phyloP scores from a whole-genome alignment of 306 rosid species.

The Glycine soja region DNA sequence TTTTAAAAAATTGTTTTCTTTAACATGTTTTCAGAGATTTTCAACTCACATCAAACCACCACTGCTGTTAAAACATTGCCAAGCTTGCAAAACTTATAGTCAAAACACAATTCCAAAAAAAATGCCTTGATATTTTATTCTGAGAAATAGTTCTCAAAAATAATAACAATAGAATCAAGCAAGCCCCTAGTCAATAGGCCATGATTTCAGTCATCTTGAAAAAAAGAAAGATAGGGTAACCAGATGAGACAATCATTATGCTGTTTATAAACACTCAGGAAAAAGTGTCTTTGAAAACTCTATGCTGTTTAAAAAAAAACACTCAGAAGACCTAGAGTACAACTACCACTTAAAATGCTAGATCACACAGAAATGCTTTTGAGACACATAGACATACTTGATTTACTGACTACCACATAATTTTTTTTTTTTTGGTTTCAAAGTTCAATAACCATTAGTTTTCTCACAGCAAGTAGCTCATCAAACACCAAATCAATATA shows the following conservation, averaged over 20 bases:
- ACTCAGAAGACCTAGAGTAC: neutral
- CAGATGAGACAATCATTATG: neutral
- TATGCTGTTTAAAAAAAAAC: neutral
- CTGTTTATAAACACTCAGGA: neutral
- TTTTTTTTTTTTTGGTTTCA: neutral
- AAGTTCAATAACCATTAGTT: neutral
- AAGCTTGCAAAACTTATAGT: neutral
- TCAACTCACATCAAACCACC: neutral
- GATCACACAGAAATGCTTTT: neutral
- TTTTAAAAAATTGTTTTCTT: neutral
- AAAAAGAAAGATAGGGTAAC: neutral
- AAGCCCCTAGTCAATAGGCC: constrained; percentile 10
- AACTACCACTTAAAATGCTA: neutral
- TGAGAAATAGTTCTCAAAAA: neutral
- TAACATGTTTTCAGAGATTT: neutral
- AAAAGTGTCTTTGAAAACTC: neutral
- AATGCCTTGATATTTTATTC: neutral
- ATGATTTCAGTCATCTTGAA: constrained; percentile 19
- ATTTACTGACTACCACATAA: neutral
- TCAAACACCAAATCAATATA: neutral
- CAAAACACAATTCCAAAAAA: neutral
- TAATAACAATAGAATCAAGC: neutral
- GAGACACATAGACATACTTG: neutral
- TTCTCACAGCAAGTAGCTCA: neutral
- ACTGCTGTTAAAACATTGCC: neutral